A percentile compares a stretch with the other conserved stretches of the same genome.
These are phyloP conservation scores for Leccinum subgranulosum DNA, from an alignment of 768 basidiomycete species.

Conservation along the genomic window DNA sequence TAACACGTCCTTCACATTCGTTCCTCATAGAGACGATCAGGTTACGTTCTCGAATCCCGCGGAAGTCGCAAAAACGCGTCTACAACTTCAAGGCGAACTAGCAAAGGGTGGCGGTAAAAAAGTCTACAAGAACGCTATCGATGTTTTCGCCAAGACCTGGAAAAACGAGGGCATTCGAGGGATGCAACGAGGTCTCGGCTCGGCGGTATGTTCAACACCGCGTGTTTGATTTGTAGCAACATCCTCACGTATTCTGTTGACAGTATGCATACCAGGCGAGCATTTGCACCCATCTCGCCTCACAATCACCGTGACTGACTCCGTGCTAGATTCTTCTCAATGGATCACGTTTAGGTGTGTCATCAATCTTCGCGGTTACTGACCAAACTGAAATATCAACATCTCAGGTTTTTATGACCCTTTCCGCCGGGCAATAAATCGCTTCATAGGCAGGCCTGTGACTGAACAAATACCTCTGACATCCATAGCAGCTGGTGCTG, in stretches of 20 bases:
- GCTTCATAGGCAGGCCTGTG: conserved; percentile 56
- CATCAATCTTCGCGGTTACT: background rate
- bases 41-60: conserved; percentile 79
- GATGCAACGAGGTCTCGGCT: conserved; percentile 86
- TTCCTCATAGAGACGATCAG: conserved; percentile 35
- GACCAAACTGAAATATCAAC: conserved; percentile 11
- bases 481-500: conserved; percentile 82
- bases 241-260: conserved; percentile 9
- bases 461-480: conserved; percentile 70
- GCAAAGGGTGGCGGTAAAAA: conserved; percentile 65
- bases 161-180: conserved; percentile 86
- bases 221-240: background rate
- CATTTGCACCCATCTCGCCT: background rate
- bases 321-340: conserved; percentile 76
- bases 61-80: conserved; percentile 82
- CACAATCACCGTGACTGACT: conserved; percentile 3
- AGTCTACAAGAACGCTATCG: conserved; percentile 88
- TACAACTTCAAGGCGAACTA: conserved; percentile 96
- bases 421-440: conserved; percentile 70
- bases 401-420: conserved; percentile 93
- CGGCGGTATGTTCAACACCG: conserved; percentile 61
- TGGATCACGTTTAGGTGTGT: conserved; percentile 78
- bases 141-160: conserved; percentile 86
- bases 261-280: conserved; percentile 92
- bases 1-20: background rate